Evolutionary conservation across 2,329 filamentous ascomycete genomes (phyloP), one percentile per base, ranked within the genome.

Genomic region (Diaporthe australafricana): DNA sequence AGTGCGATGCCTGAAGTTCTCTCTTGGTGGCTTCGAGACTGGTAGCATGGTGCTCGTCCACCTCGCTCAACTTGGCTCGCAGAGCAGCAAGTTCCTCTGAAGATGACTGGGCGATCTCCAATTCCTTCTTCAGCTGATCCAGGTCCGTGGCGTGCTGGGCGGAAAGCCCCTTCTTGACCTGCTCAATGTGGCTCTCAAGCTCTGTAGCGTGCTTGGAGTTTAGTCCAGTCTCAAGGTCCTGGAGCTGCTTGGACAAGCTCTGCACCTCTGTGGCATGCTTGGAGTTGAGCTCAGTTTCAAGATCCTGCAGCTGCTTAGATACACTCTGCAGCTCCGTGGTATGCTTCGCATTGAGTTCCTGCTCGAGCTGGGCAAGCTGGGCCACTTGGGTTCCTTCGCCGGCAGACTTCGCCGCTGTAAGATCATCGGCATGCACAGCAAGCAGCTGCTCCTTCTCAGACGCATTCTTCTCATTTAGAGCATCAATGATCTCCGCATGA

Each of bases 401-500:
- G 20, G 76, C 77, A 8, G 75, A 73, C 42, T 77, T 77, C 27
- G 76, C 74, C 14, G 77, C 77, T 32, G 74, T 71, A 1, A 83
- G 67, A 32, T 79, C 79, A 52, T 79, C 76, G 9, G 77, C 77
- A 48, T 84, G 80, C 56, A 76, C 77, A 17, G 79, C 76, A 52
- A 81, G 77, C 16, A 84, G 75, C 62, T 81, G 77, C 73, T 84
- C 80, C 74, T 81, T 84, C 65, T 84, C 81, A 9, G 81, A 75
- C 1, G 79, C 79, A 38, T 81, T 79, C 48, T 85, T 82, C 70
- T 81, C 80, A 76, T 83, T 83, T 42, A 89, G 80, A 0, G 79
- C 75, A 30, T 85, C 81, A 25, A 89, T 57, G 20, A 81, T 77
- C 62, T 82, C 81, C 20, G 79, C 80, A 73, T 90, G 87, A 1